Conservation (phyloP, 257 asterid genomes). For the Ehretia macrophylla region DNA sequence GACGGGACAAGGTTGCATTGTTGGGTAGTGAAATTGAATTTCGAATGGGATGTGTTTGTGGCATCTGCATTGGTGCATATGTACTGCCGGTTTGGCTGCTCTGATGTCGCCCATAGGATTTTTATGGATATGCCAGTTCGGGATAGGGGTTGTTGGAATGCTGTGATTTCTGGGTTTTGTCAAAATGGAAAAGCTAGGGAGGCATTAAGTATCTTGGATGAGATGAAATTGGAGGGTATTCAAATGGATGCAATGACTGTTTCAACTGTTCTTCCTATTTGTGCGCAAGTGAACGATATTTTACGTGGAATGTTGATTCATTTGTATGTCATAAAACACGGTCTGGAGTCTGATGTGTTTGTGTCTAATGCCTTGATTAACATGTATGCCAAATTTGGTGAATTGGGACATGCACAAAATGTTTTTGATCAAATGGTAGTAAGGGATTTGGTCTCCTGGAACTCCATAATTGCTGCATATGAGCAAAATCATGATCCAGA, state of each 20-base stretch:
- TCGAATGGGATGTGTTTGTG: conserved; percentile 78
- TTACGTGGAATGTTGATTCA: conserved; percentile 52
- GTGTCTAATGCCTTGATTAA: conserved; percentile 82
- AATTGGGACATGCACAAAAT: conserved; percentile 41
- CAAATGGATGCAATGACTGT: conserved; percentile 65
- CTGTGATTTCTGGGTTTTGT: conserved; percentile 81
- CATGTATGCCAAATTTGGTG: conserved; percentile 75
- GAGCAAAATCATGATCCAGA: conserved; percentile 66
- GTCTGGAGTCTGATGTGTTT: conserved; percentile 53
- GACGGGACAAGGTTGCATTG: conserved; percentile 68
- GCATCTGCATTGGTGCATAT: conserved; percentile 81
- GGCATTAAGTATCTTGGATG: conserved; percentile 50
- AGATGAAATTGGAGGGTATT: conserved; percentile 59
- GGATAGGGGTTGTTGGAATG: conserved; percentile 90
- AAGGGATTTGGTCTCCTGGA: conserved; percentile 71
- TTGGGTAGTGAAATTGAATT: conserved; percentile 62
- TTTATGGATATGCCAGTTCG: conserved; percentile 73
- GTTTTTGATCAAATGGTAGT: conserved; percentile 49
- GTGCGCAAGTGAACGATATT: conserved; percentile 52
- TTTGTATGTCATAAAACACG: conserved; percentile 56
- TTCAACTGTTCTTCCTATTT: conserved; percentile 64
- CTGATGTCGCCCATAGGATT: conserved; percentile 41
- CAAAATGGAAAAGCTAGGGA: conserved; percentile 54
- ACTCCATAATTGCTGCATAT: conserved; percentile 71
- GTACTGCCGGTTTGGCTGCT: conserved; percentile 69